Evolutionary conservation across 2,329 filamentous ascomycete species (phyloP), one percentile per base, ranked within the genome.

Genomic region (Aspergillus unguis): DNA sequence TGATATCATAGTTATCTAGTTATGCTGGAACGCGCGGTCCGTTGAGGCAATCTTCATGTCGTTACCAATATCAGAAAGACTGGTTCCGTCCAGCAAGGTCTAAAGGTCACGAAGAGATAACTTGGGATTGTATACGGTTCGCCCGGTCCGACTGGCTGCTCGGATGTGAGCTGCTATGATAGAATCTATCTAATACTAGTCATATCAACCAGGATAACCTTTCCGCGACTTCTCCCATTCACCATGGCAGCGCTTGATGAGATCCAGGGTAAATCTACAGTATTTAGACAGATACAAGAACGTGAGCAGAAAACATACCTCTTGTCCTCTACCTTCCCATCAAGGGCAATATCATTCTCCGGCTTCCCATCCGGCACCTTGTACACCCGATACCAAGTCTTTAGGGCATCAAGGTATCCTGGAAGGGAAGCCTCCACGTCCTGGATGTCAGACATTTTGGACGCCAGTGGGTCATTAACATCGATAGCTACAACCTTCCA

Each of bases 401-500:
- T 40, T 8, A 40, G 37, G 10, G 17, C 17, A 40, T 40, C 37
- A 40, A 40, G 37, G 25, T 26, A 40, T 25, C 37, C 37, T 1
- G 37, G 37, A 8, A 40, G 25, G 8, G 23, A 40, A 25, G 2
- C 37, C 37, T 40, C 37, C n/a, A 40, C 23, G 25, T 40, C 37
- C 10, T 40, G 0, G 23, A 40, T 40, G 25, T 40, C 37, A 23
- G 37, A 40, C 8, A 40, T 2, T 10, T 1, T 40, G 11, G 37
- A 3, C 1, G 47, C 47, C 29, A 49, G 42, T 3, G 47, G 47
- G 11, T 49, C 47, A 26, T 43, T 32, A 17, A 49, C n/a, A 36
- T 49, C 47, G 6, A 49, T 49, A 1, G 11, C 47, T 6, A 49
- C 9, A 23, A 49, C 37, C 47, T 49, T 49, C 47, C 47, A 49